Evolutionary conservation across 1,139 yeast species (phyloP), one percentile per base, ranked within the genome.

Genomic region (Pichia sp.): DNA sequence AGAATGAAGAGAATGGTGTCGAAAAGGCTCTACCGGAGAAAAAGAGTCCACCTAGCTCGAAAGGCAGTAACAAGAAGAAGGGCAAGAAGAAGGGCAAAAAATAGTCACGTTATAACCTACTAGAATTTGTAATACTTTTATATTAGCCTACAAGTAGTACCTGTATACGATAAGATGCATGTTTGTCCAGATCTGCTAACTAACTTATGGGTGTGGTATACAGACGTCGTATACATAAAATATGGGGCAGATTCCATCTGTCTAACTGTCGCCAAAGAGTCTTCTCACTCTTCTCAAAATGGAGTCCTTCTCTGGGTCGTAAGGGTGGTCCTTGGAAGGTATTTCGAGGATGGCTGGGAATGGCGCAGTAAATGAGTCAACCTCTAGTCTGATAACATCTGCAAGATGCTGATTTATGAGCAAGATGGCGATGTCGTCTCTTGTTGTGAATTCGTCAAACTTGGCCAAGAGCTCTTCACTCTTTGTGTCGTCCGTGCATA

Each of bases 291-390:
- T 85, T 73, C 95, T 85, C 72, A 93, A 78, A 51, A 93, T 90
- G 22, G 96, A 86, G 70, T 93, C 99, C 82, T 91, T 95, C 69
- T 91, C 98, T 23, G 99, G 99, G 69, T 93, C 91, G 68, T 93
- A 93, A 22, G 99, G 99, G 68, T 93, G 98, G 66, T 93, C 99
- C 74, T 93, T 93, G 18, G 98, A 88, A 40, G 99, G 99, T 61
- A 93, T 93, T 71, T 93, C 99, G 65, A 93, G 76, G 49, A 93
- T 83, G 3, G 99, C 97, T 7, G 99, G 99, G 71, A 93, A 93
- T 10, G 99, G 96, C 61, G 84, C 83, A 34, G 96, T 83, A 70
- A 80, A 93, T 47, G 80, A 76, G 66, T 95, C 99, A 47, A 93
- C 90, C 60, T 80, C 78, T 61, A 76, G 78, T 69, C 99, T 79